phyloP scores from a whole-genome alignment of 371 early-diverging fungal genomes.

The Actinomortierella ambigua region DNA sequence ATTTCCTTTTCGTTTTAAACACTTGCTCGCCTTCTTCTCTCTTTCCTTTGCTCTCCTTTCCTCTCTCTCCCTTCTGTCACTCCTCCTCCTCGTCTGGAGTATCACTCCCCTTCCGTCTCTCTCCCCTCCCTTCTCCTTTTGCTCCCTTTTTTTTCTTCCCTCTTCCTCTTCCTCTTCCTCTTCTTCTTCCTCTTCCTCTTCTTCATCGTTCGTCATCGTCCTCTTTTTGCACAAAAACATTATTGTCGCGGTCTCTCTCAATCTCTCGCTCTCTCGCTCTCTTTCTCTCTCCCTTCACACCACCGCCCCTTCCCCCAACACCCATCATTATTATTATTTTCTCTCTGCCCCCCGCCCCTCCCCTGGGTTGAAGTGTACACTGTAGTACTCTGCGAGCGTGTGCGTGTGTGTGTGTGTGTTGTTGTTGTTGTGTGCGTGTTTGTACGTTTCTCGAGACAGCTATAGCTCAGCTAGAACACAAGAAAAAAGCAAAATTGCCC shows the following conservation, averaged over 20 bases:
- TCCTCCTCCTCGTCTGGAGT: conserved; percentile 5
- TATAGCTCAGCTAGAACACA: no score
- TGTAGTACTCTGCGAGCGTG: no score
- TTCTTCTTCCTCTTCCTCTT: background rate
- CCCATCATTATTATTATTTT: no score
- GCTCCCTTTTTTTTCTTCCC: background rate
- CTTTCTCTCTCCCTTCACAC: background rate
- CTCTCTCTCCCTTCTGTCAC: background rate
- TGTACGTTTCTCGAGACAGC: no score
- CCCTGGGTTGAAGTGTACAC: no score
- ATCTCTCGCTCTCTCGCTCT: background rate
- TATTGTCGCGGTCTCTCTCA: conserved; percentile 3
- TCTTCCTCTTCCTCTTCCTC: no score
- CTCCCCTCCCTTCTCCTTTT: background rate
- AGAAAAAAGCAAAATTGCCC: no score
- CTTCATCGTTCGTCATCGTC: background rate
- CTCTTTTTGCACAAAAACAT: background rate
- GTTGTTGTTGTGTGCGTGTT: no score
- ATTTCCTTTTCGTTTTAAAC: background rate
- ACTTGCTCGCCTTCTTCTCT: background rate
- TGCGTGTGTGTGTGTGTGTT: no score
- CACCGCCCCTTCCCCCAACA: background rate
- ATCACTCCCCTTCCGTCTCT: background rate
- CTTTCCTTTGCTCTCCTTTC: conserved; percentile 4
- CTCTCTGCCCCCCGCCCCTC: no score